Percentiles rank a stretch among this genome's conserved stretches.
These are phyloP conservation scores for Pecoramyces ruminantium DNA, from an alignment of 192 early-diverging fungal species.

Conservation along the genomic window DNA sequence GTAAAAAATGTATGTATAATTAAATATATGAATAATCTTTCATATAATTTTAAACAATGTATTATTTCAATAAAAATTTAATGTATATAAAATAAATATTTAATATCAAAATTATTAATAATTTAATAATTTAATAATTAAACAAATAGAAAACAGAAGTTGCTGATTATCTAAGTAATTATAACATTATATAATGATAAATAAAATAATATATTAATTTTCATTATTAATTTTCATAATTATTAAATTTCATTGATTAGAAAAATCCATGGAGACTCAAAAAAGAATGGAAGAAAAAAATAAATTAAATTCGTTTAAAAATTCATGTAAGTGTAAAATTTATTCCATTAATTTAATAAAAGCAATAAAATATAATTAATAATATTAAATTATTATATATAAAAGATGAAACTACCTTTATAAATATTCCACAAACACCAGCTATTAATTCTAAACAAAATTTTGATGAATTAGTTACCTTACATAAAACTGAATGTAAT, in stretches of 20 bases:
- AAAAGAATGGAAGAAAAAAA: not conserved
- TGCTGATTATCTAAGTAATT: not conserved
- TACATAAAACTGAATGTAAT: not conserved
- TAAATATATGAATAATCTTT: conserved; percentile 3
- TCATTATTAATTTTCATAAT: no score
- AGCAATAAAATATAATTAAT: not conserved
- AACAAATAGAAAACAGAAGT: not conserved
- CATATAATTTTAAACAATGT: no score
- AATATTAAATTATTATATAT: not conserved
- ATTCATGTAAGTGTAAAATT: not conserved
- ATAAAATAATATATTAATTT: no score
- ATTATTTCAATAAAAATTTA: no score
- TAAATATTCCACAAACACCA: not conserved
- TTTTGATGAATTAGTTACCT: not conserved
- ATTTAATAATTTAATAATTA: no score
- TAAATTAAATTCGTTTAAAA: not conserved
- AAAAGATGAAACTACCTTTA: not conserved
- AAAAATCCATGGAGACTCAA: not conserved
- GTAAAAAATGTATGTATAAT: conserved; percentile 5
- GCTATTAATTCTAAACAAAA: not conserved
- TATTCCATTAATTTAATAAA: no score
- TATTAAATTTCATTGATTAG: not conserved
- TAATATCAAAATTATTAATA: no score
- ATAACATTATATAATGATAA: no score
- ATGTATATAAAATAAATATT: no score